Conservation (phyloP, 805 yeast genomes). For the Wickerhamiella dianesei region DNA sequence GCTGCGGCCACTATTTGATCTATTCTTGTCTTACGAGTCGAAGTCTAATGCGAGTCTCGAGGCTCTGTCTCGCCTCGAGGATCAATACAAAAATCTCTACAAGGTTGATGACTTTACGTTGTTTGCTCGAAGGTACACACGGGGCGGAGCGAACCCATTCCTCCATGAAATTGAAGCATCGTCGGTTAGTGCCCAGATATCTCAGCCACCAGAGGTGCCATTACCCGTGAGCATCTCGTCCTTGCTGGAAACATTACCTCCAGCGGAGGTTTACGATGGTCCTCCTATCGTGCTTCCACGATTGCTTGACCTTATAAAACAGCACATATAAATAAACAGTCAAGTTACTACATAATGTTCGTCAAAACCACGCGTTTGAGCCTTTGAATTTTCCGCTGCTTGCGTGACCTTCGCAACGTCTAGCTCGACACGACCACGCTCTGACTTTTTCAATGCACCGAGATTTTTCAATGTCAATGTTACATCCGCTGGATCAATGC, state of each 20-base stretch:
- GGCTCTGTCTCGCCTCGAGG: conserved; percentile 52
- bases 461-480: conserved; percentile 21
- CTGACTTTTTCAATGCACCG: conserved; percentile 16
- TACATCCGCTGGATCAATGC: conserved; percentile 26
- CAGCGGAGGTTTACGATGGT: conserved; percentile 15
- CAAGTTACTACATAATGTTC: neutral
- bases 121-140: conserved; percentile 20
- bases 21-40: conserved; percentile 24
- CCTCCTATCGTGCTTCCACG: conserved; percentile 11
- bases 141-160: conserved; percentile 7
- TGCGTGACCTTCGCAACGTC: neutral
- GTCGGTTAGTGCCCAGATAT: neutral
- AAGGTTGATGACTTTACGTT: conserved; percentile 34
- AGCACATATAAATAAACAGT: neutral
- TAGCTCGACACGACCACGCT: neutral
- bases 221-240: conserved; percentile 1
- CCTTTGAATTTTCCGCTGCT: neutral
- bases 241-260: conserved; percentile 14
- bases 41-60: conserved; percentile 42
- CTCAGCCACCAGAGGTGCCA: neutral
- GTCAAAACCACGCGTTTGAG: neutral
- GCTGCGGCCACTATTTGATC: conserved; percentile 36
- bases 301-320: conserved; percentile 12
- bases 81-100: conserved; percentile 56
- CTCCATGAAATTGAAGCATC: conserved; percentile 5